Evolutionary conservation across 768 basidiomycete species (phyloP), one percentile per base, ranked within the genome.

Genomic region (Mycena albidolilacea): DNA sequence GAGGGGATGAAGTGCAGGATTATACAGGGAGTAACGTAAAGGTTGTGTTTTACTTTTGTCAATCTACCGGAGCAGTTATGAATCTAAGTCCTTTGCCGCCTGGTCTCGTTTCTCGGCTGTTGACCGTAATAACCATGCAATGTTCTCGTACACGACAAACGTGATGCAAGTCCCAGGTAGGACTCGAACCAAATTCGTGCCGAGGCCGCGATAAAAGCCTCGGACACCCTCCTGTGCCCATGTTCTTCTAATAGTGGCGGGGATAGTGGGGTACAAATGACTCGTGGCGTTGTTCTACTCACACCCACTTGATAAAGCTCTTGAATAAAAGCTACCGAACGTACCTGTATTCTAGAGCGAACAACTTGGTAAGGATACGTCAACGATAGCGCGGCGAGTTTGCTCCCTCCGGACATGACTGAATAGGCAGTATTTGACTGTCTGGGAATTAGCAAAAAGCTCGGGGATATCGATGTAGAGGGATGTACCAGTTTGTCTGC

Each of bases 331-430:
- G 46, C 50, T 57, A 44, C 80, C 44, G 54, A 39, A 81, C 87
- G 43, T 69, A 96, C 97, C 83, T 99, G 97, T 80, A 99, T 90
- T 63, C 97, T 90, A 2, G 97, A 97, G 66, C 97, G 91, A 52
- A 99, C 87, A 55, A 99, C 98, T 84, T 99, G 98, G 81, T 99
- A 99, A 9, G 98, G 98, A 81, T 99, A 99, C 43, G 98, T 99
- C 23, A 91, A 76, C 7, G 90, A 83, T 52, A 99, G 89, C 0
- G 98, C 96, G 23, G 89, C 87, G 7, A 98, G 83, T 82, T 99
- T 99, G 76, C 96, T 97, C 30, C 90, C 87, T 21, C 95, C 97
- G 0, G 96, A 97, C 90, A 98, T 97, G 48, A 95, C 74, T 9
- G 96, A 95, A 84, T 99, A 99, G 41, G 96, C 88, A 41, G 90